Conservation (phyloP, 2,329 filamentous ascomycete species). For the Fusarium piperis region DNA sequence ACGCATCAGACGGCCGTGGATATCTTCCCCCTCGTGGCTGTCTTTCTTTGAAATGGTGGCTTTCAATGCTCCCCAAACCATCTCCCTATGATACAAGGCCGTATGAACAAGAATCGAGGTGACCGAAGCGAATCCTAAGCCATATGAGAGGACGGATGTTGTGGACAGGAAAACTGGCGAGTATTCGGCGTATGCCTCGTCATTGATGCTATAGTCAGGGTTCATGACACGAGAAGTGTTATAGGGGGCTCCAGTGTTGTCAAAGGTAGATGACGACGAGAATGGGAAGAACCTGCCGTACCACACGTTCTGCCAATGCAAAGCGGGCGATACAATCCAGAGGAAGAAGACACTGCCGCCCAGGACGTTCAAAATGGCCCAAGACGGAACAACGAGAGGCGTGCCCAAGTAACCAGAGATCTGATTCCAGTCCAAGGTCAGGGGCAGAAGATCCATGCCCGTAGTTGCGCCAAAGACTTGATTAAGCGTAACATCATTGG, state of each 20-base stretch:
- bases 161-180: constrained; percentile 26
- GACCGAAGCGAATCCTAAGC: not conserved
- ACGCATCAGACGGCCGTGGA: not conserved
- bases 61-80: not conserved
- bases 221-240: constrained; percentile 22
- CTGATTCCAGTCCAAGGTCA: constrained; percentile 26
- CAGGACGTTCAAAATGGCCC: constrained; percentile 26
- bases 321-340: constrained; percentile 17
- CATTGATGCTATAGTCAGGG: constrained; percentile 15
- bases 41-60: not conserved
- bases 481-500: constrained; percentile 21
- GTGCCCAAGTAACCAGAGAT: constrained; percentile 22
- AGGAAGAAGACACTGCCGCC: constrained; percentile 21
- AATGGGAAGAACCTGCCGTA: constrained; percentile 16
- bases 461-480: constrained; percentile 27
- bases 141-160: not conserved
- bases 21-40: not conserved
- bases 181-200: constrained; percentile 16
- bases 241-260: constrained; percentile 21
- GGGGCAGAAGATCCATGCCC: constrained; percentile 15
- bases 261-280: constrained; percentile 21
- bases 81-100: not conserved
- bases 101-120: not conserved
- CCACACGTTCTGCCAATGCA: constrained; percentile 10
- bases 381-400: constrained; percentile 22